Percentiles rank a stretch among this genome's conserved stretches.
phyloP scores from a whole-genome alignment of 495 filamentous ascomycete genomes.

The Parmelia sp. region DNA sequence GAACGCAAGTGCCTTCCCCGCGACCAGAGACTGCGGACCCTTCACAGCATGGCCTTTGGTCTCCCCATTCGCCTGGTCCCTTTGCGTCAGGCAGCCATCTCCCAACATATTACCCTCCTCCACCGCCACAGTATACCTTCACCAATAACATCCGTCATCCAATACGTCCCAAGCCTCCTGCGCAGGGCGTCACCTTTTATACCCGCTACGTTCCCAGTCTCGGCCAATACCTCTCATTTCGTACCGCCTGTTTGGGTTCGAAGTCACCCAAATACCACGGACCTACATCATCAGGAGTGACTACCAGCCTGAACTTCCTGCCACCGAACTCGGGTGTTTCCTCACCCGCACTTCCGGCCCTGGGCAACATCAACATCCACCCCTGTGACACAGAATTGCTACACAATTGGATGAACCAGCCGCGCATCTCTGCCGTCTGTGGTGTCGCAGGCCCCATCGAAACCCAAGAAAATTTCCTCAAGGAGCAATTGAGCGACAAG shows the following conservation, averaged over 20 bases:
- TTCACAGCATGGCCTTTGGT: conserved; percentile 33
- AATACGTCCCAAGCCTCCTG: conserved; percentile 78
- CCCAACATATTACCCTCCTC: conserved; percentile 83
- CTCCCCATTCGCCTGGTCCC: conserved; percentile 47
- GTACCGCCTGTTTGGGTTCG: conserved; percentile 52
- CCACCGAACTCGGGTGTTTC: conserved; percentile 31
- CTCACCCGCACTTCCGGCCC: conserved; percentile 30
- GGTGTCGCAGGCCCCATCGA: conserved; percentile 56
- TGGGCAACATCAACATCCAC: conserved; percentile 32
- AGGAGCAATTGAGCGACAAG: conserved; percentile 51
- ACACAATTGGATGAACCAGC: conserved; percentile 84
- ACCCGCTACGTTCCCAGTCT: conserved; percentile 77
- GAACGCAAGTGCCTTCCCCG: conserved; percentile 26
- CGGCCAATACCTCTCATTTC: conserved; percentile 80
- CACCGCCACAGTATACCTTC: conserved; percentile 72
- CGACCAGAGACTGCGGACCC: conserved; percentile 28
- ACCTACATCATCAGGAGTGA: conserved; percentile 26
- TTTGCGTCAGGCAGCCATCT: conserved; percentile 74
- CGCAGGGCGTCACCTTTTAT: conserved; percentile 85
- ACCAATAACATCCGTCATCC: conserved; percentile 80
- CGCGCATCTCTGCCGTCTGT: conserved; percentile 79
- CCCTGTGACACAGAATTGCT: conserved; percentile 67
- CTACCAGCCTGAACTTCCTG: conserved; percentile 24
- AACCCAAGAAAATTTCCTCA: conserved; percentile 64
- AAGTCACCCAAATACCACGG: conserved; percentile 30